Evolutionary conservation across 768 basidiomycete species (phyloP), one percentile per base, ranked within the genome.

Genomic region (Megacollybia marginata): DNA sequence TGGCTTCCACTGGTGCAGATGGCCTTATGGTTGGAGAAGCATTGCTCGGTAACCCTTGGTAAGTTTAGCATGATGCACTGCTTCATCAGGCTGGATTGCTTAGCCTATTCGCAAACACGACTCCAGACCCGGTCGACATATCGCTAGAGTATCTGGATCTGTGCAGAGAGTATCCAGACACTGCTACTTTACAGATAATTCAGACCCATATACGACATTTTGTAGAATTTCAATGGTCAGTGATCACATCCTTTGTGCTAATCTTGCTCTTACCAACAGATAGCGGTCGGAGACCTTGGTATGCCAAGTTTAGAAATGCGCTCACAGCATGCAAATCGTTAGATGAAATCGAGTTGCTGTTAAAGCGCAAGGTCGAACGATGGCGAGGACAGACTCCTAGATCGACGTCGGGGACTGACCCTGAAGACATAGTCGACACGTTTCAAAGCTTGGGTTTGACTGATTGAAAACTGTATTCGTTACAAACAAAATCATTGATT

Each of bases 21-120:
- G 88, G 88, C 9, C 60, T 84, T 48, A 91, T 91, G 88, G 84
- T 89, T 1, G 88, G 85, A 9, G 88, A 90, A 59, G 76, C 79
- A n/a, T 64, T 90, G 33, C 69, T 88, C 5, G 78, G 76, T 15
- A 88, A 91, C 64, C 86, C 87, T 32, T 82, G 78, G 88, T 88
- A 52, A 33, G 73, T 20, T 36, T 42, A 10, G 43, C 16, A 10
- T 23, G 28, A 9, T 43, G 20, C 15, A 6, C 20, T 19, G 18
- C 20, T 44, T 28, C 8, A 9, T 18, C 11, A 11, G 16, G 23
- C 9, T 36, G 13, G 9, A 33, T 28, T 31, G 43, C 43, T 19
- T 44, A 88, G 85, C 56, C 59, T 88, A 42, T 89, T 88, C 58
- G 63, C 73, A 38, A 71, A 69, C 35, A 54, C 61, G 18, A 51